Evolutionary conservation across 495 filamentous ascomycete genomes (phyloP), one percentile per base, ranked within the genome.

Genomic region (Pseudotulostoma volvatum): DNA sequence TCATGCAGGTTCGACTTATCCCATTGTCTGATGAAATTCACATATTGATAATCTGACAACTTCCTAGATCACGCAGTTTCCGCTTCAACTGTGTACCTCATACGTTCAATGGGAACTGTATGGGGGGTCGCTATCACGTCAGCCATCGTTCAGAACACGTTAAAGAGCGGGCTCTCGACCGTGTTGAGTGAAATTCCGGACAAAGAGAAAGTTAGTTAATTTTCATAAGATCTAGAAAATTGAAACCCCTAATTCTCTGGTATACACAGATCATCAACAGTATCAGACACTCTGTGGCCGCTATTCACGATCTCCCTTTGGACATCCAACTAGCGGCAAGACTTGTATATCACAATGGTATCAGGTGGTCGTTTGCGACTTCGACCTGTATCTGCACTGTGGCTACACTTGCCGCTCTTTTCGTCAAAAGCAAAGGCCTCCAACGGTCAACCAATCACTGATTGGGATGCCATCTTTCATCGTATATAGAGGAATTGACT

Each of bases 11-110:
- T 56, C 33, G 59, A 41, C 4, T n/a, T 25, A 19, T 15, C 0
- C 14, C 9, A 3, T 17, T 15, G 31, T 28, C 18, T 2, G 9
- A 16, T 13, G 25, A 8, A 3, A 7, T 21, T 18, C 7, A 0
- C 31, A 17, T 5, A 11, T 17, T 16, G 20, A n/a, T 31, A 7
- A 7, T 45, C 45, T 50, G 37, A 52, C 37, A 33, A 19, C 5
- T 17, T 1, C 3, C 3, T 41, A 76, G 76, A 77, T 38, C 73
- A 79, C 40, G 74, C 74, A 8, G 79, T 90, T 25, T 73, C 84
- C 42, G 93, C 86, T 2, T 84, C 81, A 0, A 79, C 82, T 2
- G 84, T 75, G 0, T 93, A 84, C 46, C 79, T 79, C 2, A 86
- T 85, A 54, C 75, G 82, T 19, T 79, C 77, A 9, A 84, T 85